Percentiles rank a stretch among this genome's conserved stretches.
Conservation (phyloP, 768 basidiomycete genomes). For the Termitomyces sp. region DNA sequence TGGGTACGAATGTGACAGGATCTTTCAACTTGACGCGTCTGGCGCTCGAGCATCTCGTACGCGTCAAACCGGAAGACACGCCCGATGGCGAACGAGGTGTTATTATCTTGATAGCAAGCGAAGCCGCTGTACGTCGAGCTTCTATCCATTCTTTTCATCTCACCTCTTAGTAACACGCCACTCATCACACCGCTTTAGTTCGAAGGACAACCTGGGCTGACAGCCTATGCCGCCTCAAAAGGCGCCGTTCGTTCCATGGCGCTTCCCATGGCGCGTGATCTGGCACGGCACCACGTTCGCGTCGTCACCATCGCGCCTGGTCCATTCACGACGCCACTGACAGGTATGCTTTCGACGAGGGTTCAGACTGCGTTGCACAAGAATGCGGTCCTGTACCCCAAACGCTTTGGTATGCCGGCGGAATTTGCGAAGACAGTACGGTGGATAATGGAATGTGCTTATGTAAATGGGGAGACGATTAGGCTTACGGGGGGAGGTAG, state of each 20-base stretch:
- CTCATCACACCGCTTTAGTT: constrained; percentile 32
- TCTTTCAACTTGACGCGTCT: constrained; percentile 59
- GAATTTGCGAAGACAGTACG: constrained; percentile 54
- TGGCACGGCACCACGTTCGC: constrained; percentile 49
- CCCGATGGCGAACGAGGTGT: constrained; percentile 57
- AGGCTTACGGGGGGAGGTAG: constrained; percentile 41
- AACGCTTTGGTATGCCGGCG: constrained; percentile 44
- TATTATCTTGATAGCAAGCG: constrained; percentile 55
- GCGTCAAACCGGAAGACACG: constrained; percentile 43
- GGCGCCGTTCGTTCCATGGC: constrained; percentile 59
- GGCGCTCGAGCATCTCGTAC: constrained; percentile 48
- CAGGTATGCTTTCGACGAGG: not conserved
- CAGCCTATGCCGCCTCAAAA: constrained; percentile 59
- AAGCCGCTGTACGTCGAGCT: constrained; percentile 46
- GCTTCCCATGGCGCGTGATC: constrained; percentile 60
- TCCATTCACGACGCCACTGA: constrained; percentile 38
- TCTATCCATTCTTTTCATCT: not conserved
- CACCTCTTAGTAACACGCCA: not conserved
- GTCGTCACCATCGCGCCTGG: constrained; percentile 61
- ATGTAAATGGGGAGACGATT: constrained; percentile 57
- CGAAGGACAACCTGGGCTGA: constrained; percentile 57
- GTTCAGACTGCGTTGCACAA: constrained; percentile 26
- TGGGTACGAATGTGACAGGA: constrained; percentile 57
- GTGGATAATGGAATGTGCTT: constrained; percentile 51
- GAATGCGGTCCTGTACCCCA: constrained; percentile 42